Evolutionary conservation across 495 filamentous ascomycete genomes (phyloP).

Genomic region (Podospora pseudopauciseta): DNA sequence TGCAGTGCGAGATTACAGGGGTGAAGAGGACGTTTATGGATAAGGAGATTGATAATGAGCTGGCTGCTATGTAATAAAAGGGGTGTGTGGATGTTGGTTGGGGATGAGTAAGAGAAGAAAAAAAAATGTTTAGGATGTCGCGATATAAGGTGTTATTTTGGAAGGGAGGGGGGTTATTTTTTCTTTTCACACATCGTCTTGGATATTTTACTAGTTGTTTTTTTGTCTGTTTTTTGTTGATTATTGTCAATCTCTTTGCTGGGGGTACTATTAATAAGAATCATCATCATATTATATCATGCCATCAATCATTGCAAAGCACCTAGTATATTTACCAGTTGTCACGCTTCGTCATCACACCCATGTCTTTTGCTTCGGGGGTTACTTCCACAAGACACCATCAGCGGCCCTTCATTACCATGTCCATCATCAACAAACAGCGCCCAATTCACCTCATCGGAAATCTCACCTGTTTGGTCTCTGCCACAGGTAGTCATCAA

Average conservation of each 20-base stretch:
- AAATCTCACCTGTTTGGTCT: too few relatives aligned
- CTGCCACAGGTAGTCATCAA: too few relatives aligned
- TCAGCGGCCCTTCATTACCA: too few relatives aligned
- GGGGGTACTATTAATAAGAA: constrained; percentile 2
- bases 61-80: constrained; percentile 80
- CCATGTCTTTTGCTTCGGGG: too few relatives aligned
- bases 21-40: constrained; percentile 84
- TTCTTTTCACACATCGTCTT: background rate
- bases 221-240: background rate
- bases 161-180: background rate
- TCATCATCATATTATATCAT: background rate
- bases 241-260: background rate
- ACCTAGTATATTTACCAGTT: too few relatives aligned
- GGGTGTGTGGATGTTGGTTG: background rate
- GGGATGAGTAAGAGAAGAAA: background rate
- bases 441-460: too few relatives aligned
- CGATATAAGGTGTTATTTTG: background rate
- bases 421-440: too few relatives aligned
- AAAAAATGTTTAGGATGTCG: background rate
- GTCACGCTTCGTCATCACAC: too few relatives aligned
- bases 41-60: constrained; percentile 83
- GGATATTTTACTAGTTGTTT: background rate
- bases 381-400: too few relatives aligned
- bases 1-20: constrained; percentile 80
- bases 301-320: too few relatives aligned